Evolutionary conservation across 2,329 filamentous ascomycete species (phyloP).

Genomic region (Neocatenulostroma microsporum): DNA sequence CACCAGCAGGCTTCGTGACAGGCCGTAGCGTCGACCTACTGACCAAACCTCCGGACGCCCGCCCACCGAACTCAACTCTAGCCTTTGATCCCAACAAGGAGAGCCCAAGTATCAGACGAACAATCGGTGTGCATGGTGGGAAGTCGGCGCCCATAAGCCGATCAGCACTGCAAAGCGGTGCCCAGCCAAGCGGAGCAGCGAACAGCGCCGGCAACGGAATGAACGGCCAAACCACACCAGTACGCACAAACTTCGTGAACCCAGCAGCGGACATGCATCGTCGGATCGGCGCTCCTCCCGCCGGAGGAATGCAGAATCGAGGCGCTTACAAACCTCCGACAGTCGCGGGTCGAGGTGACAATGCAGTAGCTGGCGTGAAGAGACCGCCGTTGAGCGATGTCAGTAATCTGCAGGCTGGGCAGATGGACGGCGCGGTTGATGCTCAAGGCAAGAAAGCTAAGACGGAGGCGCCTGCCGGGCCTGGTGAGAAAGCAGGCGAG

Average conservation of each 20-base stretch:
- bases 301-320: constrained; percentile 35
- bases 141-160: constrained; percentile 65
- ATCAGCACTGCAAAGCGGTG: too few species aligned
- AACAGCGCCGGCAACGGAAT: too few species aligned
- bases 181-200: too few species aligned
- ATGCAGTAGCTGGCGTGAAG: too few species aligned
- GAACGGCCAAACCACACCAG: constrained; percentile 14
- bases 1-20: constrained; percentile 40
- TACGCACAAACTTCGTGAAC: constrained; percentile 40
- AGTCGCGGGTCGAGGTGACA: constrained; percentile 20
- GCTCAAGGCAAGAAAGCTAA: constrained; percentile 35
- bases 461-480: constrained; percentile 2
- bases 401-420: constrained; percentile 32
- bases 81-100: constrained; percentile 44
- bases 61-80: constrained; percentile 24
- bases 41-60: constrained; percentile 26
- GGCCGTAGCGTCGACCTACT: constrained; percentile 38
- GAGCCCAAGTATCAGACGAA: constrained; percentile 75
- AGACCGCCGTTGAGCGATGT: constrained; percentile 37
- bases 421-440: constrained; percentile 31
- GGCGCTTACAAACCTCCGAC: constrained; percentile 38
- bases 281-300: constrained; percentile 42
- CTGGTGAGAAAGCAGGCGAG: neutral
- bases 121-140: constrained; percentile 74
- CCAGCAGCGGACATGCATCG: constrained; percentile 41